Conservation (phyloP, 164 flowering plant species). For the Houttuynia cordata region DNA sequence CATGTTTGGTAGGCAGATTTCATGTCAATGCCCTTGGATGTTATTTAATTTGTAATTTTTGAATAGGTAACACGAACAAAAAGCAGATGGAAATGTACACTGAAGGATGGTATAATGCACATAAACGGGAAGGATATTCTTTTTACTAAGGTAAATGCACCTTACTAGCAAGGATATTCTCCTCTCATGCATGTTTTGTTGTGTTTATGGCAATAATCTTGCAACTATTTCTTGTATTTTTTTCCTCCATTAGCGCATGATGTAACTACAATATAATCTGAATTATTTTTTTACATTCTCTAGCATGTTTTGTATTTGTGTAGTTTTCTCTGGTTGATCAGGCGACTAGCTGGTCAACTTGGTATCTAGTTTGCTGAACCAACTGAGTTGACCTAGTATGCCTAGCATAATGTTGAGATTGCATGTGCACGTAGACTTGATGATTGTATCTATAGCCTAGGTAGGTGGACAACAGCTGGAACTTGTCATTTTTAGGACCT, state of each 20-base stretch:
- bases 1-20: background rate
- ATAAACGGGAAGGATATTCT: conserved; percentile 78
- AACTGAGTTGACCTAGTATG: no score
- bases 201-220: background rate
- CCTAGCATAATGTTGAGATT: no score
- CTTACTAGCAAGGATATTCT: background rate
- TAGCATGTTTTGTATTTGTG: background rate
- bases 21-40: background rate
- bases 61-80: conserved; percentile 81
- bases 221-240: background rate
- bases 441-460: no score
- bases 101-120: conserved; percentile 95
- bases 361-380: no score
- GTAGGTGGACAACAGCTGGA: no score
- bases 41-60: background rate
- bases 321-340: no score
- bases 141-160: conserved; percentile 63
- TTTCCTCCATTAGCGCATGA: no score
- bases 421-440: no score
- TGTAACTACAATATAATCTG: no score
- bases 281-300: background rate
- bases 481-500: no score
- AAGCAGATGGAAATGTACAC: conserved; percentile 93
- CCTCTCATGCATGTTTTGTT: no score
- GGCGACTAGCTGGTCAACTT: no score